Evolutionary conservation across 371 early-diverging fungal genomes (phyloP), one percentile per base, ranked within the genome.

Genomic region (Catenaria anguillulae): DNA sequence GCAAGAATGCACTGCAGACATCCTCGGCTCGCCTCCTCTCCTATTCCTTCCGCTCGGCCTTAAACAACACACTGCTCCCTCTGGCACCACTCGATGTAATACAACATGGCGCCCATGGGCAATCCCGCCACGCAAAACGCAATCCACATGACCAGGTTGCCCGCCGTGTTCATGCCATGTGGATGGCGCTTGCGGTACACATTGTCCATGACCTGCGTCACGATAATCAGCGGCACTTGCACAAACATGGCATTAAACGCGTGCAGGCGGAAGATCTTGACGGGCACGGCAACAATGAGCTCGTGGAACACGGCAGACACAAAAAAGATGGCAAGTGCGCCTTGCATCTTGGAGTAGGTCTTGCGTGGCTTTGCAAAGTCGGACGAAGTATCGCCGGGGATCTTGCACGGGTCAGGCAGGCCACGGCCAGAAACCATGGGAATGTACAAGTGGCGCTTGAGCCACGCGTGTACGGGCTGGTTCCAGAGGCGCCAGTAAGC

Each of bases 401-500:
- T n/a, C n/a, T n/a, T n/a, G 29, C 15, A 10, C 52, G 34, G 62
- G 23, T 40, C 40, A 2, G 58, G 58, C 26, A 58, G 31, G 0
- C 58, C 40, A 15, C 31, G 65, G 15, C 70, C 60, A 50, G 74
- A 72, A 37, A 80, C 65, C 63, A 87, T 69, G 10, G 88, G 88
- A 21, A 90, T 68, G 72, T 89, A 89, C 8, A 92, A 79, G 68
- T 93, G 93, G 1, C 93, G 82, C 70, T 93, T 93, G 70, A 88
- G 84, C 68, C 40, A 69, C 42, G 80, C 76, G 74, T 90, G 85
- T 24, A 93, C 88, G 0, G 92, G 93, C 61, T 81, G 72, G 73
- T 93, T 93, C 93, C 93, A 93, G 31, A 86, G 73, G 36, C 89
- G 77, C 92, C 92, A 92, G 73, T 93, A 93, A 43, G 80, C 79